Evolutionary conservation across 2,329 filamentous ascomycete species (phyloP), one percentile per base, ranked within the genome.

Genomic region (Pseudogymnoascus sp.): DNA sequence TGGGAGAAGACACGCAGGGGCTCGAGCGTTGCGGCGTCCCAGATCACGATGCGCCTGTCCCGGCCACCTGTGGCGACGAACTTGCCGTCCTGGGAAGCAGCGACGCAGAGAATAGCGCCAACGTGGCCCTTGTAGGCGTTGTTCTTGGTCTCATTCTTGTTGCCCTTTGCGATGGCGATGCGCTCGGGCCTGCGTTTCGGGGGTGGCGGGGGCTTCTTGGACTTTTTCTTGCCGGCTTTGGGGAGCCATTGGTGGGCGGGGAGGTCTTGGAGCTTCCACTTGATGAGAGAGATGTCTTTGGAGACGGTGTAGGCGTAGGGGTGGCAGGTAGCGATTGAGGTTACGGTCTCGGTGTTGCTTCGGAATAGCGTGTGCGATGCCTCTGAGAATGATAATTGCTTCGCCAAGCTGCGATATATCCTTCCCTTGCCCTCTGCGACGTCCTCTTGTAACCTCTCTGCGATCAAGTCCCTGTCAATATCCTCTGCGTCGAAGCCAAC

Each of bases 401-500:
- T 78, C 36, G 89, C 89, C 67, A 99, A 83, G 72, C 85, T 84
- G 59, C 91, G 84, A 76, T 96, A 97, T 58, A 96, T 82, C 68
- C 88, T 88, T 62, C 94, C 94, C 77, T 97, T 97, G 61, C 85
- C 84, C 76, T 97, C 94, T 60, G 94, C 87, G 44, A 94, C 90
- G 72, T 97, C 94, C 75, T 97, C 91, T 74, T 93, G 86, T 68
- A 99, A 78, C 68, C 92, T 81, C 74, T 96, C 90, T 41, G 93
- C 92, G 69, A 99, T 92, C 68, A 97, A 78, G 71, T 99, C 94
- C 63, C 88, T 83, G 76, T 97, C 94, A 63, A 99, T 89, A 60
- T 97, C 90, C 68, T 88, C 92, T 6, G 94, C 94, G 75, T 99
- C 92, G 71, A 97, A 99, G 39, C 92, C 94, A 60, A 82, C 82